These are phyloP conservation scores for Mortierella claussenii DNA, from an alignment of 192 early-diverging fungal species.

Conservation along the genomic window DNA sequence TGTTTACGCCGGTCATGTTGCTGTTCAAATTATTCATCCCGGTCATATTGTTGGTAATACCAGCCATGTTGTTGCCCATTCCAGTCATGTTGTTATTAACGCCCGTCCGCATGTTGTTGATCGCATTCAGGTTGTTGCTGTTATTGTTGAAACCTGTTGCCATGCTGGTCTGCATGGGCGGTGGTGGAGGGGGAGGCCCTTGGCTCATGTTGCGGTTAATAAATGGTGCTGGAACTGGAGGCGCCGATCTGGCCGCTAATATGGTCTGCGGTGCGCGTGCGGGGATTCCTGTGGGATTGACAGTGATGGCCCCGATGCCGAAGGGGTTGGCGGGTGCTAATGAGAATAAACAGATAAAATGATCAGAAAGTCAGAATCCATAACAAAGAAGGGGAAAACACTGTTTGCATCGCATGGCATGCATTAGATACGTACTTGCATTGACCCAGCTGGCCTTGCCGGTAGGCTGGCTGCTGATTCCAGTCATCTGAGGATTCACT, in stretches of 20 bases:
- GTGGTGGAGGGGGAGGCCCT: constrained; percentile 45
- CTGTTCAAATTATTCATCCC: constrained; percentile 7
- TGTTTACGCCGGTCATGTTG: constrained; percentile 24
- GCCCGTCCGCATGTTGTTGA: constrained; percentile 42
- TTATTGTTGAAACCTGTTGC: constrained; percentile 46
- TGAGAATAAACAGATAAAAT: not conserved
- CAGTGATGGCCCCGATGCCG: constrained; percentile 45
- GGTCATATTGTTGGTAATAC: constrained; percentile 11
- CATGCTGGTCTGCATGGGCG: constrained; percentile 50
- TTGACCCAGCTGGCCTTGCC: constrained; percentile 55
- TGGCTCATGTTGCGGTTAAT: constrained; percentile 45
- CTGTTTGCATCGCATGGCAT: not conserved
- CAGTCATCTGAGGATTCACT: constrained; percentile 37
- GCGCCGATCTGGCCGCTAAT: constrained; percentile 38
- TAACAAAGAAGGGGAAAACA: no score
- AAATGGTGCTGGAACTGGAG: constrained; percentile 46
- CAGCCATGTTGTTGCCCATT: constrained; percentile 23
- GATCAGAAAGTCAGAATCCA: no score
- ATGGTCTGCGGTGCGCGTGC: constrained; percentile 23
- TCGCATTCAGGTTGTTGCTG: constrained; percentile 30
- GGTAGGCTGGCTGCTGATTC: constrained; percentile 42
- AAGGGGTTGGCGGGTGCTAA: constrained; percentile 45
- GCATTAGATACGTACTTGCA: constrained; percentile 42
- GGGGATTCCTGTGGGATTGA: constrained; percentile 47
- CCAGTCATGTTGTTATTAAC: constrained; percentile 32